A percentile compares a stretch with the other conserved stretches of the same genome.
Evolutionary conservation across 2,329 filamentous ascomycete species (phyloP).

Genomic region (Cladosporium sp.): DNA sequence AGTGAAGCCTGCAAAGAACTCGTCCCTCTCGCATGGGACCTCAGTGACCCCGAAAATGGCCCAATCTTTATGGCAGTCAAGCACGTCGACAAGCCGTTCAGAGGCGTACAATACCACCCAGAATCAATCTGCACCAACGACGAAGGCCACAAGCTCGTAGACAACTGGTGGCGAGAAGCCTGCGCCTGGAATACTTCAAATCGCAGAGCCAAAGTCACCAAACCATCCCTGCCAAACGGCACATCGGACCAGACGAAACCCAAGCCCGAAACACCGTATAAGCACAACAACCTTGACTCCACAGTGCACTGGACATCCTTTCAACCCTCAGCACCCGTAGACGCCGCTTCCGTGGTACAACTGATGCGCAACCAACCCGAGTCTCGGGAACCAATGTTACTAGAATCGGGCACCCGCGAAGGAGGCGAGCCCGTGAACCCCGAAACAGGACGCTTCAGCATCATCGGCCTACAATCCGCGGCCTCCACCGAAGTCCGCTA

Average conservation of each 20-base stretch:
- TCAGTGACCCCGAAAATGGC: constrained; percentile 43
- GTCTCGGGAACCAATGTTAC: constrained; percentile 34
- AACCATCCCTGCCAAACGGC: background rate
- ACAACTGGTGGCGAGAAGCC: constrained; percentile 70
- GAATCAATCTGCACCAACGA: constrained; percentile 80
- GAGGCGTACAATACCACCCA: constrained; percentile 86
- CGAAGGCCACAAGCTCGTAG: constrained; percentile 59
- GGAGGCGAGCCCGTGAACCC: constrained; percentile 35
- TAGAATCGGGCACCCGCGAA: constrained; percentile 45
- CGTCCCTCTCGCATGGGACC: constrained; percentile 46
- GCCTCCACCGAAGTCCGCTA: constrained; percentile 21
- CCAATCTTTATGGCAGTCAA: constrained; percentile 71
- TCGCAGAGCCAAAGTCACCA: background rate
- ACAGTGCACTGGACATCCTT: constrained; percentile 3
- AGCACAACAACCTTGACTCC: background rate
- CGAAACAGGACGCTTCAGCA: constrained; percentile 62
- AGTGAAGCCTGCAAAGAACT: constrained; percentile 34
- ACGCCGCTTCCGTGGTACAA: constrained; percentile 35
- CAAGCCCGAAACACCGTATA: background rate
- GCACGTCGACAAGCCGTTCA: constrained; percentile 67
- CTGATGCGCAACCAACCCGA: constrained; percentile 27
- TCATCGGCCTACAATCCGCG: constrained; percentile 61
- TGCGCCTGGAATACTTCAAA: constrained; percentile 19
- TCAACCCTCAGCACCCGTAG: constrained; percentile 17
- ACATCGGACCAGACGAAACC: background rate